Conservation (phyloP, 495 filamentous ascomycete species). For the Penicillium cataractarum region DNA sequence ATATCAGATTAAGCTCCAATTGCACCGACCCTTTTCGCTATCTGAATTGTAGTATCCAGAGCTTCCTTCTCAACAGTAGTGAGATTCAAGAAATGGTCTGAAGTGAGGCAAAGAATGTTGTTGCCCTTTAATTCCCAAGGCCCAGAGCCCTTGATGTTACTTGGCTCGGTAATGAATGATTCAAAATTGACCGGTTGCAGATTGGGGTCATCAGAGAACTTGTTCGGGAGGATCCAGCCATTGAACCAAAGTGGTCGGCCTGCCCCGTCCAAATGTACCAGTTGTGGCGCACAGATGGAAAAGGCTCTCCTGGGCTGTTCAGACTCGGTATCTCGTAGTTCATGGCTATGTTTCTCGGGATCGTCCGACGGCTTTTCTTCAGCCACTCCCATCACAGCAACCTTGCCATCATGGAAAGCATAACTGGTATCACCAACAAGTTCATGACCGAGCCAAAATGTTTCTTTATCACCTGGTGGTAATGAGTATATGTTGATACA, state of each 20-base stretch:
- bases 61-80: background rate
- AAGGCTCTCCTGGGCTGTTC: background rate
- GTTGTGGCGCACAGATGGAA: slow-evolving; percentile 32
- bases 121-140: background rate
- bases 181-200: background rate
- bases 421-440: slow-evolving; percentile 29
- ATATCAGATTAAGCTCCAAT: background rate
- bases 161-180: background rate
- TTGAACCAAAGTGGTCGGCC: slow-evolving; percentile 39
- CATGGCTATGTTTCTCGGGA: background rate
- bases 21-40: background rate
- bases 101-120: background rate
- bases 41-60: background rate
- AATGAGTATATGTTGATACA: too few relatives aligned
- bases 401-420: slow-evolving; percentile 29
- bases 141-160: background rate
- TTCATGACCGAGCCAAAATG: slow-evolving; percentile 35
- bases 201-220: slow-evolving; percentile 14
- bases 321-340: background rate
- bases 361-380: background rate
- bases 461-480: slow-evolving; percentile 32
- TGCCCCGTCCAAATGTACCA: slow-evolving; percentile 29
- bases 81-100: background rate
- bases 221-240: slow-evolving; percentile 33
- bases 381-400: slow-evolving; percentile 6